These are phyloP conservation scores for Starmera stellimalicola DNA, from an alignment of 1,139 yeast species.

Conservation along the genomic window DNA sequence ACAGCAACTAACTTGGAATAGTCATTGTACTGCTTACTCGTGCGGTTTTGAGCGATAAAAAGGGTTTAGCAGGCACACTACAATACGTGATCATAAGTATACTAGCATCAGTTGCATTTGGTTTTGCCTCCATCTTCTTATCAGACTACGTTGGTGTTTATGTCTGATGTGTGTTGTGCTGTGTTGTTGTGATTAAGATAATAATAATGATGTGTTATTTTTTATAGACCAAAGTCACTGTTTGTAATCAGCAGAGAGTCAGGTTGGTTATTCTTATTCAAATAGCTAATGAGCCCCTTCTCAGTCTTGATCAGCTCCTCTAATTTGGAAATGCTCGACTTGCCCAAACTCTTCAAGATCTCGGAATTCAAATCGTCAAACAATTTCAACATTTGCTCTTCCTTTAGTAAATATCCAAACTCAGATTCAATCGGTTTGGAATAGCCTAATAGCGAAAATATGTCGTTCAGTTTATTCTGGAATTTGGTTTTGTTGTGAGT, in stretches of 20 bases:
- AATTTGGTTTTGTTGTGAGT: slow-evolving; percentile 23
- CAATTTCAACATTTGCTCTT: slow-evolving; percentile 26
- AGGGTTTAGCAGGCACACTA: slow-evolving; percentile 13
- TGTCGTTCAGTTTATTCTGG: slow-evolving; percentile 27
- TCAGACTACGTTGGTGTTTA: slow-evolving; percentile 30
- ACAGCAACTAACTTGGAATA: too few relatives aligned
- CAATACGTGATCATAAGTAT: slow-evolving; percentile 16
- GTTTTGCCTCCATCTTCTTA: slow-evolving; percentile 27
- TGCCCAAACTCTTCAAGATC: slow-evolving; percentile 29
- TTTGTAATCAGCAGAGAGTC: slow-evolving; percentile 24
- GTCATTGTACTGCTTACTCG: slow-evolving; percentile 4
- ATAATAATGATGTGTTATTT: neutral
- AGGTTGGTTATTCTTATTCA: slow-evolving; percentile 21
- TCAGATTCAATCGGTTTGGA: slow-evolving; percentile 32
- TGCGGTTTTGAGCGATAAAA: slow-evolving; percentile 13
- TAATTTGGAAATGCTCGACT: slow-evolving; percentile 26
- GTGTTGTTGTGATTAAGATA: neutral
- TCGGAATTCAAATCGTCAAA: slow-evolving; percentile 35
- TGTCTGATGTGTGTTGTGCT: too few relatives aligned
- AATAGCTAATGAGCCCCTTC: slow-evolving; percentile 22
- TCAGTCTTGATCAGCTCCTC: slow-evolving; percentile 28
- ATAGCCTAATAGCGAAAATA: slow-evolving; percentile 44
- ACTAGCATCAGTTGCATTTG: slow-evolving; percentile 23
- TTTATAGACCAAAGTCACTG: slow-evolving; percentile 12
- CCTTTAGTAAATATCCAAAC: slow-evolving; percentile 28